These are phyloP conservation scores for Hypomontagnella monticulosa DNA, from an alignment of 495 filamentous ascomycete genomes.

Conservation along the genomic window DNA sequence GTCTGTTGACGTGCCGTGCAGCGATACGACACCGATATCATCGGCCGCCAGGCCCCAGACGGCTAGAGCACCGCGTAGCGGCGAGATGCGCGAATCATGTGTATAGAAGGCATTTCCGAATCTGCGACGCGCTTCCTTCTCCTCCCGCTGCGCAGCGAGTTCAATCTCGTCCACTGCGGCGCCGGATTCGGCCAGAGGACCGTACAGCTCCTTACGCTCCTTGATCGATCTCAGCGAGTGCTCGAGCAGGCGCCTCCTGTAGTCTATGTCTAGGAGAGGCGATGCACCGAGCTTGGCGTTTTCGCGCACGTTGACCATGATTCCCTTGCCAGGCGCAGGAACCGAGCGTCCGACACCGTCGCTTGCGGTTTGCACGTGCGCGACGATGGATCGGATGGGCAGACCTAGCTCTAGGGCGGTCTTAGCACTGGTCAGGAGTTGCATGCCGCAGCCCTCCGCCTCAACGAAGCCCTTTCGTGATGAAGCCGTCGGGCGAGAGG, in stretches of 20 bases:
- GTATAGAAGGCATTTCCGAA: conserved; percentile 98
- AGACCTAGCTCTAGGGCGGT: conserved; percentile 97
- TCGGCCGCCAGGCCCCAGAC: conserved; percentile 98
- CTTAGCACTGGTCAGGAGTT: conserved; percentile 95
- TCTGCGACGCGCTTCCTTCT: conserved; percentile 87
- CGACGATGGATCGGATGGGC: conserved; percentile 93
- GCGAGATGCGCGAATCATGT: conserved; percentile 88
- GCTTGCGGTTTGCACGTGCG: conserved; percentile 91
- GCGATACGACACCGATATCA: conserved; percentile 90
- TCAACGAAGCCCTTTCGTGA: conserved; percentile 98
- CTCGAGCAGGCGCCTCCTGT: conserved; percentile 89
- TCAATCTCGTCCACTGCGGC: conserved; percentile 84
- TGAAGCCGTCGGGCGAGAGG: conserved; percentile 95
- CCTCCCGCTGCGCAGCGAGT: conserved; percentile 83
- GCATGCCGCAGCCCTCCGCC: conserved; percentile 96
- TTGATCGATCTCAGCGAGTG: conserved; percentile 88
- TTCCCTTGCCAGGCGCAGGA: conserved; percentile 95
- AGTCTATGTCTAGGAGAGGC: conserved; percentile 93
- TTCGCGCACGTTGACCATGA: conserved; percentile 93
- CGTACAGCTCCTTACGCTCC: conserved; percentile 89
- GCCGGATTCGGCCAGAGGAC: conserved; percentile 79
- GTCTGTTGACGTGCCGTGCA: conserved; percentile 97
- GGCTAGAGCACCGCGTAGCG: conserved; percentile 90
- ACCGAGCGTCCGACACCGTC: conserved; percentile 98
- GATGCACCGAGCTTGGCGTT: conserved; percentile 84